These are phyloP conservation scores for Aphanomyces euteiches DNA, from an alignment of 352 stramenopile genomes.

Conservation along the genomic window DNA sequence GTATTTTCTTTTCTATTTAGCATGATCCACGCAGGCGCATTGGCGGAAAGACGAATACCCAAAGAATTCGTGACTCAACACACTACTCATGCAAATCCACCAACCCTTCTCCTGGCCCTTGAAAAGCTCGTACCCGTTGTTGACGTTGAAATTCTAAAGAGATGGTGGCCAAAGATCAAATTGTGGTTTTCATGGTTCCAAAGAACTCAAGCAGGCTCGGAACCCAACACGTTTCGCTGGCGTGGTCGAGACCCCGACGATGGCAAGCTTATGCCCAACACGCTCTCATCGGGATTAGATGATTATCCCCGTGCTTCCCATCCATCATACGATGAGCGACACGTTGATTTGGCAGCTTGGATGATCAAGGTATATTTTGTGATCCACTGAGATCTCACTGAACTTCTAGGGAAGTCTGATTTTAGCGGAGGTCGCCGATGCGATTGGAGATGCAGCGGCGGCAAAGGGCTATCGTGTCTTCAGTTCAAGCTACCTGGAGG, in stretches of 20 bases:
- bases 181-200: constrained; percentile 77
- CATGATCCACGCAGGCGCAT: constrained; percentile 34
- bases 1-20: constrained; percentile 12
- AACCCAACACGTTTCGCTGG: constrained; percentile 64
- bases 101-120: constrained; percentile 81
- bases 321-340: constrained; percentile 71
- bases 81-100: constrained; percentile 88
- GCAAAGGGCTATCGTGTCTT: constrained; percentile 36
- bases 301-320: constrained; percentile 87
- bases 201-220: constrained; percentile 51
- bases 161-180: constrained; percentile 67
- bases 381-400: not conserved
- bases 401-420: constrained; percentile 43
- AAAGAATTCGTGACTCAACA: constrained; percentile 89
- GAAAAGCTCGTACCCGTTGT: constrained; percentile 59
- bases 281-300: constrained; percentile 89
- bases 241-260: constrained; percentile 62
- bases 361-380: constrained; percentile 59
- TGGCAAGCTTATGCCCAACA: constrained; percentile 85
- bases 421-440: constrained; percentile 45
- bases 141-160: constrained; percentile 38
- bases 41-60: constrained; percentile 72
- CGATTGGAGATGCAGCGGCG: constrained; percentile 39
- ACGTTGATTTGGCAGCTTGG: constrained; percentile 90
- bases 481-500: constrained; percentile 40